Conservation (phyloP, 257 asterid species). For the Solanum okadae region DNA sequence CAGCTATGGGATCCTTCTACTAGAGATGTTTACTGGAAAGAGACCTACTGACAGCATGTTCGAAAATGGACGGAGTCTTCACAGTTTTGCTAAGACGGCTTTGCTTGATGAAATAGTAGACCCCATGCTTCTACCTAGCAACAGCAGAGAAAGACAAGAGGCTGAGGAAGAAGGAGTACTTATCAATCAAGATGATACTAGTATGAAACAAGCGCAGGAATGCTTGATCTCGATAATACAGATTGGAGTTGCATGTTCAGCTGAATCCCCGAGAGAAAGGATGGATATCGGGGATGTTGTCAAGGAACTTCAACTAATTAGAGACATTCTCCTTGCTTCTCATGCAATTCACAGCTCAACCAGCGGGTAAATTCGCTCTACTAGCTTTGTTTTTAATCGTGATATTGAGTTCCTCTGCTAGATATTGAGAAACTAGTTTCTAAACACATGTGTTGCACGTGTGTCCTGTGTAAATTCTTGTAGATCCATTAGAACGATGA, state of each 20-base stretch:
- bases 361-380: constrained; percentile 4
- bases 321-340: constrained; percentile 12
- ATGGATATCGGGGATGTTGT: neutral
- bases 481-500: neutral
- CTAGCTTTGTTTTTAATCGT: neutral
- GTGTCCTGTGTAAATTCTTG: neutral
- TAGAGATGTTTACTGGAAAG: constrained; percentile 16
- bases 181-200: neutral
- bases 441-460: neutral
- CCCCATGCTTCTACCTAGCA: neutral
- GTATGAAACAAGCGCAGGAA: neutral
- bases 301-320: constrained; percentile 1
- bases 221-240: neutral
- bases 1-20: constrained; percentile 5
- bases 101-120: constrained; percentile 6
- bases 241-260: neutral
- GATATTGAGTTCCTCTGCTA: neutral
- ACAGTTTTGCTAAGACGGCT: constrained; percentile 2
- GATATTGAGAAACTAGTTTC: neutral
- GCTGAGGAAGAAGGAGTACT: neutral
- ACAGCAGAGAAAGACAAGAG: neutral
- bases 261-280: neutral
- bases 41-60: constrained; percentile 11
- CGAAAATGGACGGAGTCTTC: constrained; percentile 1
- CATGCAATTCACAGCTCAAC: constrained; percentile 4